Conservation (phyloP, 441 rosid genomes). For the Pelargonium cotyledonis region DNA sequence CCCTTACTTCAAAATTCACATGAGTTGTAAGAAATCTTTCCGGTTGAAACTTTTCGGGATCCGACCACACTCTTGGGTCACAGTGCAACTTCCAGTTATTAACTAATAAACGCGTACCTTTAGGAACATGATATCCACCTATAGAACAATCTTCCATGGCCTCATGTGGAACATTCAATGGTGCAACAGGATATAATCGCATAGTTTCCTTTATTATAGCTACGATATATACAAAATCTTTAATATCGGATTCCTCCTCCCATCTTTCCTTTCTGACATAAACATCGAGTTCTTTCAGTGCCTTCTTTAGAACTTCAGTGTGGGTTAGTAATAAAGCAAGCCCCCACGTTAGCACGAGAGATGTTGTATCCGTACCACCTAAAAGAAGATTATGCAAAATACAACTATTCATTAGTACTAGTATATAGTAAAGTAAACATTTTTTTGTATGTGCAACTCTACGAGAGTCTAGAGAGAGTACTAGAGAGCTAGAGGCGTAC, state of each 20-base stretch:
- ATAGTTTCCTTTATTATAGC: constrained; percentile 32
- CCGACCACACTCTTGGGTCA: constrained; percentile 35
- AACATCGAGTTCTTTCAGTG: constrained; percentile 23
- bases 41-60: constrained; percentile 36
- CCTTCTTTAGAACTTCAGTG: constrained; percentile 20
- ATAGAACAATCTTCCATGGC: constrained; percentile 26
- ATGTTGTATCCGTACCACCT: constrained; percentile 26
- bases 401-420: background rate
- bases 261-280: constrained; percentile 23
- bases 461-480: no score
- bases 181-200: constrained; percentile 22
- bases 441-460: no score
- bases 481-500: background rate
- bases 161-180: constrained; percentile 19
- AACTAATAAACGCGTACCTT: constrained; percentile 24
- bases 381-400: background rate
- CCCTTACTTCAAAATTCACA: constrained; percentile 30
- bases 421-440: background rate
- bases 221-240: constrained; percentile 23
- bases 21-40: constrained; percentile 39
- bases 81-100: constrained; percentile 38
- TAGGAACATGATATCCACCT: constrained; percentile 23
- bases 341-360: constrained; percentile 23
- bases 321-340: constrained; percentile 26
- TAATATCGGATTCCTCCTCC: constrained; percentile 28